phyloP scores from a whole-genome alignment of 768 basidiomycete genomes.

The Xerocomus spinulosus region DNA sequence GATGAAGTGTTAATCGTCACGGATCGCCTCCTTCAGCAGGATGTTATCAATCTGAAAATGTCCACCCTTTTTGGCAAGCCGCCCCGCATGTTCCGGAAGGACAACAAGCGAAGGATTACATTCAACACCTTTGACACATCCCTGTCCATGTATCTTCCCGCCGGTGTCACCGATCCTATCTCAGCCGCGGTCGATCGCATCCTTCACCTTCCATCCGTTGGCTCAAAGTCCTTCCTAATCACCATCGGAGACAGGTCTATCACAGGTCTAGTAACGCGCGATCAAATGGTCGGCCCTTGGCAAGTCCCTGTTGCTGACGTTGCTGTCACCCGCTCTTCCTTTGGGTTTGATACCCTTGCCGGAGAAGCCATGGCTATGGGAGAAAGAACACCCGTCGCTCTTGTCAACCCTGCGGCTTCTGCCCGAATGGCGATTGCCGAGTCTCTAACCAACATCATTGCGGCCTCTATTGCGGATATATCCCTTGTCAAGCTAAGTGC shows the following conservation, averaged over 20 bases:
- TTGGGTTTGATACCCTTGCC: constrained; percentile 77
- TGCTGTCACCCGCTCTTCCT: constrained; percentile 90
- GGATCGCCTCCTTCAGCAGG: constrained; percentile 71
- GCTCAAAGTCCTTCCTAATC: constrained; percentile 95
- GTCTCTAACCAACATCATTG: constrained; percentile 85
- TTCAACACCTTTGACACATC: constrained; percentile 65
- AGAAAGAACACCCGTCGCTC: constrained; percentile 89
- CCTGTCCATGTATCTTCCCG: constrained; percentile 63
- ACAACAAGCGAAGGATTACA: constrained; percentile 41
- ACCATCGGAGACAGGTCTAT: constrained; percentile 96
- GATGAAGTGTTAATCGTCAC: constrained; percentile 85
- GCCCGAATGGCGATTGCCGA: constrained; percentile 97
- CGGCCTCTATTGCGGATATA: constrained; percentile 68
- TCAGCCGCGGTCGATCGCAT: constrained; percentile 71
- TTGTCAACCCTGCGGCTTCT: constrained; percentile 83
- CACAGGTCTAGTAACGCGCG: constrained; percentile 90
- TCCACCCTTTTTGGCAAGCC: constrained; percentile 95
- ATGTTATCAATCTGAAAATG: constrained; percentile 90
- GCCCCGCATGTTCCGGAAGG: constrained; percentile 81
- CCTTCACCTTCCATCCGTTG: constrained; percentile 87
- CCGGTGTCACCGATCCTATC: constrained; percentile 46
- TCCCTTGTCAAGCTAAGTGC: constrained; percentile 89
- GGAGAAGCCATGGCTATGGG: constrained; percentile 99
- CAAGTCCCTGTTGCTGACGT: constrained; percentile 98
- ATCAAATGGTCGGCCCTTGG: constrained; percentile 99